Base-by-base conservation (phyloP, 345 rosid species). In the Populus deltoides region DNA sequence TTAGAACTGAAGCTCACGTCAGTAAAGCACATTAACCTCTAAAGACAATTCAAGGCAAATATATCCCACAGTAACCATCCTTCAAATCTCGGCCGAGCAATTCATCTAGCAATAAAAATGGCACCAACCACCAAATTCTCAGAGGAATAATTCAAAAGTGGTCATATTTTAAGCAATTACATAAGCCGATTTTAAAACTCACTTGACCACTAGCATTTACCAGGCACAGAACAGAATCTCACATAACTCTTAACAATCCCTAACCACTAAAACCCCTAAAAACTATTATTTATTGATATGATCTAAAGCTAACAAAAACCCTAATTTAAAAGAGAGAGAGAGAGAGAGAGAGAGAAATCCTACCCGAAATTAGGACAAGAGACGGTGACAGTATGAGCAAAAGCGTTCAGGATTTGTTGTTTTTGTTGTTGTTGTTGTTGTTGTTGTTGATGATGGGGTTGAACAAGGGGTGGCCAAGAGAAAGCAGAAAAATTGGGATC, bases 351-450 rank as follows among this genome's bases (percentile, higher is more conserved):
- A 18, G 45, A 24, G 65, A 53, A 22, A 17, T 7, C 17, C 66
- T 82, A 95, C 98, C 97, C 84, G 86, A 81, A 88, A 75, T 88
- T 84, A 39, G 99, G 68, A 55, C 94, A 83, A 25, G 86, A 59
- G n/a, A 11, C 15, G 11, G 63, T n/a, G 22, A 1, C 29, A 10
- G 10, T 11, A n/a, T 12, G 63, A 59, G 63, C 27, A n/a, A 59
- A 59, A 59, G 27, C 90, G 69, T 82, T 86, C 33, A 83, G 68
- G 59, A 90, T 87, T 77, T 87, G 98, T 10, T 81, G 27, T 24
- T 57, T 86, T 77, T 85, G 98, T 10, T 81, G 27, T 10, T 59
- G 29, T 12, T 45, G 39, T 5, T 38, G 59, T 8, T 53, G 59
- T 2, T 53, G 59, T 2, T 53, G 59, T 0, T 53, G 63, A 59